Evolutionary conservation across 2,329 filamentous ascomycete species (phyloP).

Genomic region (Pseudogymnoascus sp.): DNA sequence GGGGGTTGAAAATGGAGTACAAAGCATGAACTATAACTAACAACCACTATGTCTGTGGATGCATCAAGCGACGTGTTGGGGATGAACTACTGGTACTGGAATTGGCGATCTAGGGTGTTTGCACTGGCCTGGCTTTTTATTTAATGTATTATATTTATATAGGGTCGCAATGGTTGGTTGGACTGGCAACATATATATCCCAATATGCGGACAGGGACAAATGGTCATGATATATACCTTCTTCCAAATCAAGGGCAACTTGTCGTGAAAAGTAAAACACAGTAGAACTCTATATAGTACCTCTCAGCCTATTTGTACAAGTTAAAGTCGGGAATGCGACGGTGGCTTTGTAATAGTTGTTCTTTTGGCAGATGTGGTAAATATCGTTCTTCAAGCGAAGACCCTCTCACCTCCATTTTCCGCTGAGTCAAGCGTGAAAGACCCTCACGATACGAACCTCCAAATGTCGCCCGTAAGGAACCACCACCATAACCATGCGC

Average conservation of each 20-base stretch:
- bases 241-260: background rate
- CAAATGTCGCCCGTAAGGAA: no score
- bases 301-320: background rate
- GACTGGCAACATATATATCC: slow-evolving; percentile 5
- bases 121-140: background rate
- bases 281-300: background rate
- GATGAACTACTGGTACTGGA: background rate
- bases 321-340: background rate
- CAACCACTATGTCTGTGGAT: background rate
- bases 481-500: background rate
- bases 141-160: slow-evolving; percentile 10
- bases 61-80: slow-evolving; percentile 8
- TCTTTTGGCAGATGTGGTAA: background rate
- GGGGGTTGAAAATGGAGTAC: slow-evolving; percentile 6
- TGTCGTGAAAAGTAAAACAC: background rate
- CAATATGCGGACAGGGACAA: background rate
- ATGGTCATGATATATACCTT: slow-evolving; percentile 5
- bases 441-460: background rate
- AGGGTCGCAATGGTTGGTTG: background rate
- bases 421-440: background rate
- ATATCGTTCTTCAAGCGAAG: background rate
- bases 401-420: background rate
- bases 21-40: slow-evolving; percentile 9
- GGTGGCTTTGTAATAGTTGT: background rate
- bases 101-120: slow-evolving; percentile 6